Percentiles rank a stretch among this genome's conserved stretches.
phyloP scores from a whole-genome alignment of 169 alveolate species.

The Plasmodium berghei region DNA sequence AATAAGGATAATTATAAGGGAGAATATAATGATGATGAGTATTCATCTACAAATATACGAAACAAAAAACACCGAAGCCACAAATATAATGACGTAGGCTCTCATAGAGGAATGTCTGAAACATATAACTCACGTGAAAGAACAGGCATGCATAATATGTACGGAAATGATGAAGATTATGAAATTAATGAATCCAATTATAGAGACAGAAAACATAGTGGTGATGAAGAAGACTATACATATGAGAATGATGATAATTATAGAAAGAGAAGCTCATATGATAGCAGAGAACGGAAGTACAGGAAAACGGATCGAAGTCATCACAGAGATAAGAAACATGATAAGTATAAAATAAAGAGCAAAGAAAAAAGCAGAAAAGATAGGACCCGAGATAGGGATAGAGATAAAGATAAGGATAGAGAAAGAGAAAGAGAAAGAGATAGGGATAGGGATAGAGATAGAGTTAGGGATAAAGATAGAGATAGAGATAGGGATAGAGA shows the following conservation, averaged over 20 bases:
- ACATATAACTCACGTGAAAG: not conserved
- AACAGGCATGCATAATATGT: not conserved
- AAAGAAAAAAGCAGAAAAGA: slow-evolving; percentile 16
- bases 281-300: slow-evolving; percentile 61
- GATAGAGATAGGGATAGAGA: slow-evolving; percentile 15
- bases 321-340: slow-evolving; percentile 36
- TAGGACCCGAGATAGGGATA: slow-evolving; percentile 6
- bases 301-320: slow-evolving; percentile 29
- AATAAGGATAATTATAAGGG: not conserved
- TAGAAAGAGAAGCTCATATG: slow-evolving; percentile 31
- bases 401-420: slow-evolving; percentile 14
- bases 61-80: too few species aligned
- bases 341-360: slow-evolving; percentile 15
- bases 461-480: slow-evolving; percentile 17
- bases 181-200: not conserved
- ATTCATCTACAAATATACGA: too few species aligned
- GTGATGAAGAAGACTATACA: slow-evolving; percentile 17
- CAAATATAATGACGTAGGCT: too few species aligned
- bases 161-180: not conserved
- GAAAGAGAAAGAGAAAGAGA: slow-evolving; percentile 20
- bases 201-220: slow-evolving; percentile 10
- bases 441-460: slow-evolving; percentile 4
- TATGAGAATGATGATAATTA: slow-evolving; percentile 28
- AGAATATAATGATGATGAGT: not conserved
- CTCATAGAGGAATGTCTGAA: too few species aligned